A percentile compares a stretch with the other conserved stretches of the same genome.
Conservation (phyloP, 2,329 filamentous ascomycete genomes). For the Colletotrichum sp. region DNA sequence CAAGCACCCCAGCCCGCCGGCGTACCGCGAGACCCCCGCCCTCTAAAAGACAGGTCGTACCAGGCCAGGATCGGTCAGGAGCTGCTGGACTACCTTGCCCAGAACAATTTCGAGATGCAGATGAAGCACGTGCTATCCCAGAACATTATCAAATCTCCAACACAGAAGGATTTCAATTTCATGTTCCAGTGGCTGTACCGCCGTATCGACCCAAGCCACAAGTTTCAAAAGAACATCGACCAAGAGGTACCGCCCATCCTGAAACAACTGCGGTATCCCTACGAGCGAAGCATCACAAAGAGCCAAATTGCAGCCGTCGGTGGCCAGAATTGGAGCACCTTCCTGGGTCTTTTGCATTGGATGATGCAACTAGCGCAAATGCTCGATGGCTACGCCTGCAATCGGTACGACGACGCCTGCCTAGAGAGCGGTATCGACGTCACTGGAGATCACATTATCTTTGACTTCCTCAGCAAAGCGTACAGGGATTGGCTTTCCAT, state of each 20-base stretch:
- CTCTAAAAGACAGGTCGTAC: conserved; percentile 80
- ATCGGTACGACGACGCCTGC: conserved; percentile 89
- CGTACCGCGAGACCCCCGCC: conserved; percentile 84
- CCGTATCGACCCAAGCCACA: conserved; percentile 91
- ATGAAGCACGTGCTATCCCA: conserved; percentile 94
- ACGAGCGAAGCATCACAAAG: conserved; percentile 94
- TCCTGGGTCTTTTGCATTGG: conserved; percentile 94
- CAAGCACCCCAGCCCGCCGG: conserved; percentile 82
- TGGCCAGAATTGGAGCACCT: conserved; percentile 96
- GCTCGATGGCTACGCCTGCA: conserved; percentile 80
- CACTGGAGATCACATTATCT: conserved; percentile 89
- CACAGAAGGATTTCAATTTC: conserved; percentile 96
- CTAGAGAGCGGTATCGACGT: conserved; percentile 88
- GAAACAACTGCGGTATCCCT: conserved; percentile 93
- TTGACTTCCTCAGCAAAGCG: conserved; percentile 86
- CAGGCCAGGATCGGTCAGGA: conserved; percentile 87
- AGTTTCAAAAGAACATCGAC: conserved; percentile 93
- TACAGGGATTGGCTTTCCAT: conserved; percentile 95
- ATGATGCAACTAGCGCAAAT: conserved; percentile 98
- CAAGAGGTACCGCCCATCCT: conserved; percentile 92
- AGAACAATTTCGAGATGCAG: conserved; percentile 96
- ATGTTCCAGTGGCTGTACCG: conserved; percentile 99
- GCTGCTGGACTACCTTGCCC: conserved; percentile 86
- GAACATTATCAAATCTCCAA: conserved; percentile 91
- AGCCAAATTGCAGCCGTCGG: conserved; percentile 94